Conservation (phyloP, 2,329 filamentous ascomycete genomes). For the Fusarium subtropicale region DNA sequence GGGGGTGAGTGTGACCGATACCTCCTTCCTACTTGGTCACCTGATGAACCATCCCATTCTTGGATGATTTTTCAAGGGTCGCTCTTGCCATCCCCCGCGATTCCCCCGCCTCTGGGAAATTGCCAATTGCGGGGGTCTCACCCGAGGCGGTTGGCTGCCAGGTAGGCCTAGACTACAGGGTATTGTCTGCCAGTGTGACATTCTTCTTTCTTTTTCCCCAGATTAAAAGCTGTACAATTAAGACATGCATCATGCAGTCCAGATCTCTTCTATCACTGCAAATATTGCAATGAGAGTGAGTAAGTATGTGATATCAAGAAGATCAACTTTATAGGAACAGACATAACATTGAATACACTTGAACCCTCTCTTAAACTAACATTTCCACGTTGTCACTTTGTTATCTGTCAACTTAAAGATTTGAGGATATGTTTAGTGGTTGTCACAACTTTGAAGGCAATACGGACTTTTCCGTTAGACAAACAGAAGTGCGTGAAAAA, state of each 20-base stretch:
- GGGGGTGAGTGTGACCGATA: slow-evolving; percentile 34
- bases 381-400: background rate
- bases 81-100: slow-evolving; percentile 33
- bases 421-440: too few relatives aligned
- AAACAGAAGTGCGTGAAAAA: accelerated
- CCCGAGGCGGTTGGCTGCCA: background rate
- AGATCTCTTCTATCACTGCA: background rate
- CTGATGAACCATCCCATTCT: slow-evolving; percentile 36
- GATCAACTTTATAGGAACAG: background rate
- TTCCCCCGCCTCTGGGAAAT: slow-evolving; percentile 28
- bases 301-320: background rate
- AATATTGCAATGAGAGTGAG: background rate
- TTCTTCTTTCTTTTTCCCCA: background rate
- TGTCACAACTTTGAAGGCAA: too few relatives aligned
- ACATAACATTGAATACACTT: background rate
- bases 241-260: background rate
- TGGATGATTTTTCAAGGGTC: slow-evolving; percentile 17
- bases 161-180: slow-evolving; percentile 9
- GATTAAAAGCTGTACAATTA: background rate
- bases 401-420: too few relatives aligned
- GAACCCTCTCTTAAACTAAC: background rate
- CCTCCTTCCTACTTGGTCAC: slow-evolving; percentile 31
- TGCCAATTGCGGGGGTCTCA: slow-evolving; percentile 31
- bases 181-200: background rate
- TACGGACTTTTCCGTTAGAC: too few relatives aligned